phyloP scores from a whole-genome alignment of 2,329 filamentous ascomycete genomes.

The Penicillium sp. region DNA sequence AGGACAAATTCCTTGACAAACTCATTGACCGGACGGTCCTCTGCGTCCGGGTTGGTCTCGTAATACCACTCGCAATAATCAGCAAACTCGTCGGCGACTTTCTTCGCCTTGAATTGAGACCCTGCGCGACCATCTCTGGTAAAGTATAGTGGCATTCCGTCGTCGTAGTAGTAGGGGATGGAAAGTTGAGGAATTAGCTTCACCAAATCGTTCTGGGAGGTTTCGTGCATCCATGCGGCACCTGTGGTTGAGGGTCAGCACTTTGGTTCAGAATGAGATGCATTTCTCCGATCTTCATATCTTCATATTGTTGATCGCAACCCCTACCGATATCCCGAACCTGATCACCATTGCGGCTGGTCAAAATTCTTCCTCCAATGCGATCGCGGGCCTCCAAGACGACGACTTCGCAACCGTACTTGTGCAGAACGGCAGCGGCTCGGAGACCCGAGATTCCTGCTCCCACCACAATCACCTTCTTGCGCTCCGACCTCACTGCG shows the following conservation, averaged over 20 bases:
- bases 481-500: conserved; percentile 20
- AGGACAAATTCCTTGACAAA: conserved; percentile 43
- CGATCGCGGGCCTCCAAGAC: conserved; percentile 37
- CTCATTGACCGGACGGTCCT: conserved; percentile 41
- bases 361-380: conserved; percentile 41
- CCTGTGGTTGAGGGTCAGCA: conserved; percentile 24
- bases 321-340: conserved; percentile 40
- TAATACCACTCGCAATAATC: conserved; percentile 45
- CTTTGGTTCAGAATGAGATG: neutral
- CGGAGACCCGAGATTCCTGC: conserved; percentile 38
- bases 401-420: conserved; percentile 35
- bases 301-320: neutral
- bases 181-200: conserved; percentile 43
- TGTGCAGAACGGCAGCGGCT: conserved; percentile 34
- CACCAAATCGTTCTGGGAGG: conserved; percentile 45
- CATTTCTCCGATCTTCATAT: neutral
- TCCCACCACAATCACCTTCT: conserved; percentile 34
- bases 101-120: conserved; percentile 48
- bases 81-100: conserved; percentile 47
- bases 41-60: conserved; percentile 40
- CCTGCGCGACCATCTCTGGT: conserved; percentile 44
- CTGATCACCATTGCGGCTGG: conserved; percentile 35
- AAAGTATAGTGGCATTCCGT: conserved; percentile 43
- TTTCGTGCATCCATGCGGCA: conserved; percentile 49
- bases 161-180: conserved; percentile 48